Conservation (phyloP, 169 alveolate genomes). For the Neospora caninum region DNA sequence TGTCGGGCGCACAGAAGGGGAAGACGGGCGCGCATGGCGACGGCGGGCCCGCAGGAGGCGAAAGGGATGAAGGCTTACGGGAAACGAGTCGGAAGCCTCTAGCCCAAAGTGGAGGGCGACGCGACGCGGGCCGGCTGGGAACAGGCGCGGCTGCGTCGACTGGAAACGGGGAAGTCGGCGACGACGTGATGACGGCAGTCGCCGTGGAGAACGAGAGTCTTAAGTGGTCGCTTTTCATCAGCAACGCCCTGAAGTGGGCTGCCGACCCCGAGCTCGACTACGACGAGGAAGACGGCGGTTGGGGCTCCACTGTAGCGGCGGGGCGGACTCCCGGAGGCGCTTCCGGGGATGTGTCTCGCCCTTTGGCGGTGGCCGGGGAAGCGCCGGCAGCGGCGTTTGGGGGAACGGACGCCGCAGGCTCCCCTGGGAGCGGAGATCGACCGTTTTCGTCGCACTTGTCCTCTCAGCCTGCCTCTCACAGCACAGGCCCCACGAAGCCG, state of each 20-base stretch:
- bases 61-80: not conserved
- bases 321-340: not conserved
- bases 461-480: not conserved
- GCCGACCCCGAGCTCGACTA: not conserved
- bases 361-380: not conserved
- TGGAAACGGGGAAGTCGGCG: not conserved
- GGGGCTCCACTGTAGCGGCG: not conserved
- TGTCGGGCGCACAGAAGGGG: not conserved
- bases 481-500: not conserved
- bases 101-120: not conserved
- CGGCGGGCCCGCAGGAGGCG: not conserved
- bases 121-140: not conserved
- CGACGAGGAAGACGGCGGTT: not conserved
- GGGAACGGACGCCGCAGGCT: not conserved
- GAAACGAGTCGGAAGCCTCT: not conserved
- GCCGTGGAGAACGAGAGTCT: not conserved
- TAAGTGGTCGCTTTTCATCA: conserved; percentile 5
- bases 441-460: not conserved
- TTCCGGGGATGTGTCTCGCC: not conserved
- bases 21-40: not conserved
- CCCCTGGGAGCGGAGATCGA: not conserved
- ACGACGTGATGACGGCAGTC: not conserved
- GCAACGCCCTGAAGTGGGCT: conserved; percentile 26
- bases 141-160: not conserved
- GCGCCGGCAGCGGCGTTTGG: not conserved